Percentiles rank a stretch among this genome's conserved stretches.
Evolutionary conservation across 768 basidiomycete genomes (phyloP).

Genomic region (Podaxis sp.): DNA sequence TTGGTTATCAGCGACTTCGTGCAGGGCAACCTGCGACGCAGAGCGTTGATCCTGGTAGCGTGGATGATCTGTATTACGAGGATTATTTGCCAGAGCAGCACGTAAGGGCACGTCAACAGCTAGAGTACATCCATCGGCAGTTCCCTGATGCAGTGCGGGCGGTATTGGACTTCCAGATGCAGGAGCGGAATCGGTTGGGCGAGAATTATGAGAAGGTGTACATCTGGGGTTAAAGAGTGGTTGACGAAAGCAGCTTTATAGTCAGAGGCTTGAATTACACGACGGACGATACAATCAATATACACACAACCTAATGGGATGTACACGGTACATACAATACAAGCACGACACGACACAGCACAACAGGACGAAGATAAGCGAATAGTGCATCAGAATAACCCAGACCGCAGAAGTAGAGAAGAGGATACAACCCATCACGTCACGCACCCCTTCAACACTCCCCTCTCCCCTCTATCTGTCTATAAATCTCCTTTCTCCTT

Average conservation of each 20-base stretch:
- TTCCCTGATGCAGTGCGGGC: conserved; percentile 47
- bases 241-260: too few species aligned
- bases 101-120: conserved; percentile 21
- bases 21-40: conserved; percentile 11
- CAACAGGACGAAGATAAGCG: background rate
- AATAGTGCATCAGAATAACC: background rate
- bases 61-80: conserved; percentile 1
- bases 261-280: background rate
- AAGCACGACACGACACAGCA: background rate
- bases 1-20: conserved; percentile 8
- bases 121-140: conserved; percentile 45
- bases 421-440: background rate
- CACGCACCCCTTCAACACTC: background rate
- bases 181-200: conserved; percentile 26
- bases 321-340: conserved; percentile 3
- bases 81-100: conserved; percentile 5
- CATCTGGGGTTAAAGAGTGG: conserved; percentile 13
- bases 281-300: background rate
- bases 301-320: conserved; percentile 5
- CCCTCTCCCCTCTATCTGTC: background rate
- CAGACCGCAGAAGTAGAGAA: background rate
- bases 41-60: background rate
- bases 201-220: conserved; percentile 11
- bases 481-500: conserved; percentile 3
- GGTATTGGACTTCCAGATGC: conserved; percentile 32